A percentile compares a stretch with the other conserved stretches of the same genome.
phyloP scores from a whole-genome alignment of 352 stramenopile genomes.

The Pythium aphanidermatum region DNA sequence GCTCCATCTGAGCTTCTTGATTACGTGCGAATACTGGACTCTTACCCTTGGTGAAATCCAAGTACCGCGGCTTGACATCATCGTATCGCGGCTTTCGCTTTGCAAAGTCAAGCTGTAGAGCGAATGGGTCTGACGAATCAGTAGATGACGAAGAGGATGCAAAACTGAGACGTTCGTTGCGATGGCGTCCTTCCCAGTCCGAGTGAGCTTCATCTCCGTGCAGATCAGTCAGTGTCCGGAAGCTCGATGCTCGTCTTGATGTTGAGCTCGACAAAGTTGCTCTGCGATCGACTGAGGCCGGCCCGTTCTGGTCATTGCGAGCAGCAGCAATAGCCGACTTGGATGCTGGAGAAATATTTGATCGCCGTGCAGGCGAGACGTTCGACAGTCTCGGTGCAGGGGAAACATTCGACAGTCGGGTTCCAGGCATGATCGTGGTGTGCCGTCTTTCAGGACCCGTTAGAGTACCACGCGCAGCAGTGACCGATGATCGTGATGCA shows the following conservation, averaged over 20 bases:
- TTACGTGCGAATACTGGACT: slow-evolving; percentile 34
- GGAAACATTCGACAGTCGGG: too few relatives aligned
- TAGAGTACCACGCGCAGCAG: too few relatives aligned
- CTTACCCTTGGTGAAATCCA: slow-evolving; percentile 53
- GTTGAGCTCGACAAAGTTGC: slow-evolving; percentile 12
- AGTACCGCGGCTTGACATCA: slow-evolving; percentile 47
- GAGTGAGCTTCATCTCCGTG: slow-evolving; percentile 10
- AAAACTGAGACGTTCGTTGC: slow-evolving; percentile 12
- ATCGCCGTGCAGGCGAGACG: too few relatives aligned
- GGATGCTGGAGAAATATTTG: neutral
- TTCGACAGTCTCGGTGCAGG: too few relatives aligned
- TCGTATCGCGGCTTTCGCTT: slow-evolving; percentile 37
- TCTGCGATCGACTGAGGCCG: slow-evolving; percentile 13
- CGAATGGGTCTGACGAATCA: slow-evolving; percentile 25
- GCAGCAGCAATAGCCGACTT: too few relatives aligned
- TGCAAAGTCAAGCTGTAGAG: slow-evolving; percentile 11
- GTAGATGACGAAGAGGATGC: slow-evolving; percentile 22
- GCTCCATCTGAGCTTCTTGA: slow-evolving; percentile 50
- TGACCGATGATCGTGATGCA: neutral
- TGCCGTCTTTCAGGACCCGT: too few relatives aligned
- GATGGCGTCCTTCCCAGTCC: slow-evolving; percentile 16
- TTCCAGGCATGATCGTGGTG: too few relatives aligned
- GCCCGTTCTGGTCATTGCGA: slow-evolving; percentile 4
- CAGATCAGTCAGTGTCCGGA: slow-evolving; percentile 4
- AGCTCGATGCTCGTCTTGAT: slow-evolving; percentile 2